phyloP scores from a whole-genome alignment of 2,329 filamentous ascomycete species.

The Chaetomium sp. region DNA sequence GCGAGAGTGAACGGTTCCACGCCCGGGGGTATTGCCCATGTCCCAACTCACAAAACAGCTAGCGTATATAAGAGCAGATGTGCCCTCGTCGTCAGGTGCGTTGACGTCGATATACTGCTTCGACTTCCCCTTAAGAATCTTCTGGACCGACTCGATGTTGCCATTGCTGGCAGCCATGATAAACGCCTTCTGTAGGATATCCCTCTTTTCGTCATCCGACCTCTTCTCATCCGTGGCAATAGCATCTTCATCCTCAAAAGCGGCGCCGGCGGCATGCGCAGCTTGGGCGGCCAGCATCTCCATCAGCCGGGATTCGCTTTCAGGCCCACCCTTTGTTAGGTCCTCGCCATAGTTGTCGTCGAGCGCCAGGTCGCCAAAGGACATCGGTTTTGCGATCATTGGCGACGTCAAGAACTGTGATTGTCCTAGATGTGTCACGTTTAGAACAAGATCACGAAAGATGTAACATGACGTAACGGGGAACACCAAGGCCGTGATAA shows the following conservation, averaged over 20 bases:
- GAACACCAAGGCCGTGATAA: conserved; percentile 8
- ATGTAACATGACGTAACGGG: conserved; percentile 9
- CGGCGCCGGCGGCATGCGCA: conserved; percentile 68
- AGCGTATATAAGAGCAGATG: conserved; percentile 92
- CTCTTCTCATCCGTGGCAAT: conserved; percentile 70
- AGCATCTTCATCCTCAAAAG: conserved; percentile 71
- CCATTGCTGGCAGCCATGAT: conserved; percentile 97
- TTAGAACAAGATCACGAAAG: neutral
- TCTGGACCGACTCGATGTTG: conserved; percentile 72
- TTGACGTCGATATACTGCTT: conserved; percentile 77
- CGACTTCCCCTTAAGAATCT: conserved; percentile 67
- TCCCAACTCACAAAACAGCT: conserved; percentile 76
- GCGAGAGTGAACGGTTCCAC: neutral
- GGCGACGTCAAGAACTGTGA: conserved; percentile 91
- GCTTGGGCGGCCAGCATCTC: conserved; percentile 95
- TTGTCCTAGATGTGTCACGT: conserved; percentile 56
- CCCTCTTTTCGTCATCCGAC: conserved; percentile 68
- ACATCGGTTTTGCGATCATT: conserved; percentile 73
- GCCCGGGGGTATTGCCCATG: neutral
- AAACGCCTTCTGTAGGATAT: conserved; percentile 76
- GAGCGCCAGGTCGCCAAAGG: conserved; percentile 74
- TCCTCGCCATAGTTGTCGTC: conserved; percentile 73
- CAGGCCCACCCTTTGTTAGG: conserved; percentile 49
- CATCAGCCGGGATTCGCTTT: conserved; percentile 83
- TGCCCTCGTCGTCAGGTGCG: conserved; percentile 86